These are phyloP conservation scores for Termitomyces eurrhizus DNA, from an alignment of 768 basidiomycete genomes.

Conservation along the genomic window DNA sequence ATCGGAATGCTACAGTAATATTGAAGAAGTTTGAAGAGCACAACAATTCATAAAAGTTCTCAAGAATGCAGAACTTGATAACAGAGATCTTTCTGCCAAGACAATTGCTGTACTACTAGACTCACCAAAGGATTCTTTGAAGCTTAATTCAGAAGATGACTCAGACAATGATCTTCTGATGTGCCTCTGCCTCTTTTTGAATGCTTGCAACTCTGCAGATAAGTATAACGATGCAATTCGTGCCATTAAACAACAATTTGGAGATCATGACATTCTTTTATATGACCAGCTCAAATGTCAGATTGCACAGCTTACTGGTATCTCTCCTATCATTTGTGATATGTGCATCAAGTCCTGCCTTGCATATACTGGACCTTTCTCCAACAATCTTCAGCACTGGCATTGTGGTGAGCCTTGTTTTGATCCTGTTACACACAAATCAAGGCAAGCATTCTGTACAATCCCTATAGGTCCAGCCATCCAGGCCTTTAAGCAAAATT, in stretches of 20 bases:
- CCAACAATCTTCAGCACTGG: not conserved
- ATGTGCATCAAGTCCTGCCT: not conserved
- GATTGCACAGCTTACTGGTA: not conserved
- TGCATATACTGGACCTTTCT: not conserved
- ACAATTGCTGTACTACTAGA: not conserved
- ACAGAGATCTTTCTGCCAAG: not conserved
- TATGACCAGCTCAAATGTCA: not conserved
- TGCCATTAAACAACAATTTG: not conserved
- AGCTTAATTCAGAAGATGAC: not conserved
- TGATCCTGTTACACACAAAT: too few relatives aligned
- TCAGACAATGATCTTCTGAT: not conserved
- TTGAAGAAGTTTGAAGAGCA: not conserved
- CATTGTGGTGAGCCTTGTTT: not conserved
- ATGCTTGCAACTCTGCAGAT: not conserved
- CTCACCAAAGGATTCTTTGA: not conserved
- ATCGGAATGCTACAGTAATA: not conserved
- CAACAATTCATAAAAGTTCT: not conserved
- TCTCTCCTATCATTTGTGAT: not conserved
- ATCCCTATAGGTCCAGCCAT: too few relatives aligned
- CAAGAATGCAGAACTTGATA: not conserved
- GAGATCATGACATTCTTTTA: not conserved
- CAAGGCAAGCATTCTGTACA: too few relatives aligned
- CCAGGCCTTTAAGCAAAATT: too few relatives aligned
- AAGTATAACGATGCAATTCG: not conserved
- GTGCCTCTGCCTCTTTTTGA: not conserved